These are phyloP conservation scores for Pseudomonodictys pantanalensis DNA, from an alignment of 495 filamentous ascomycete species.

Conservation along the genomic window DNA sequence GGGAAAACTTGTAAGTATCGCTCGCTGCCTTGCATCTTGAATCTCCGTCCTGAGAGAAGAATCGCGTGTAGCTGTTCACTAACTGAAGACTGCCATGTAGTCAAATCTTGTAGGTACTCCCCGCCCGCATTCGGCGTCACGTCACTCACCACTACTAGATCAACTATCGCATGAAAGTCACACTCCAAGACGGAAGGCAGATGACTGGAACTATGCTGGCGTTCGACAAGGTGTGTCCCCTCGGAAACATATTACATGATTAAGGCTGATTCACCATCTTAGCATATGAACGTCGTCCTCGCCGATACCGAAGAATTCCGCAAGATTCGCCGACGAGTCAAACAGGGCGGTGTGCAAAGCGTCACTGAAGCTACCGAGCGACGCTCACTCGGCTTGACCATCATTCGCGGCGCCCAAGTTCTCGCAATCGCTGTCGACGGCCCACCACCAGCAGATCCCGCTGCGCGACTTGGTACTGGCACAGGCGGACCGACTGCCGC, in stretches of 20 bases:
- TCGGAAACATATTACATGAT: not conserved
- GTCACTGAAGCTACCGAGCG: constrained; percentile 91
- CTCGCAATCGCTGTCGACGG: constrained; percentile 93
- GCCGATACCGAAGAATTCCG: constrained; percentile 99
- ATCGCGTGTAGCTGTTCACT: constrained; percentile 70
- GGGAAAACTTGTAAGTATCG: constrained; percentile 94
- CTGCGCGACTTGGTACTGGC: constrained; percentile 78
- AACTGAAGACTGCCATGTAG: constrained; percentile 60
- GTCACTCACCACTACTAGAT: constrained; percentile 62
- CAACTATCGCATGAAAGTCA: constrained; percentile 98
- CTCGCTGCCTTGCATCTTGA: constrained; percentile 33
- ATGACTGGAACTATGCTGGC: constrained; percentile 97
- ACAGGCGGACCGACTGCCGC: constrained; percentile 60
- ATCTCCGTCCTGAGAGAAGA: constrained; percentile 31
- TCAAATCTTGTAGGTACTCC: constrained; percentile 84
- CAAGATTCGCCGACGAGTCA: constrained; percentile 80
- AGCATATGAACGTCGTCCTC: constrained; percentile 99
- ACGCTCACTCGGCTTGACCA: constrained; percentile 89
- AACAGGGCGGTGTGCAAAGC: constrained; percentile 59
- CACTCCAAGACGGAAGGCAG: constrained; percentile 90
- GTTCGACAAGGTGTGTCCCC: constrained; percentile 78
- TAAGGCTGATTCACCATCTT: constrained; percentile 17
- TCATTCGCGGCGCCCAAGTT: constrained; percentile 89
- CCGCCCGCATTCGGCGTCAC: not conserved
- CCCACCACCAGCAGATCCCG: constrained; percentile 91